These are phyloP conservation scores for Aspergillus terreus DNA, from an alignment of 2,329 filamentous ascomycete genomes.

Conservation along the genomic window DNA sequence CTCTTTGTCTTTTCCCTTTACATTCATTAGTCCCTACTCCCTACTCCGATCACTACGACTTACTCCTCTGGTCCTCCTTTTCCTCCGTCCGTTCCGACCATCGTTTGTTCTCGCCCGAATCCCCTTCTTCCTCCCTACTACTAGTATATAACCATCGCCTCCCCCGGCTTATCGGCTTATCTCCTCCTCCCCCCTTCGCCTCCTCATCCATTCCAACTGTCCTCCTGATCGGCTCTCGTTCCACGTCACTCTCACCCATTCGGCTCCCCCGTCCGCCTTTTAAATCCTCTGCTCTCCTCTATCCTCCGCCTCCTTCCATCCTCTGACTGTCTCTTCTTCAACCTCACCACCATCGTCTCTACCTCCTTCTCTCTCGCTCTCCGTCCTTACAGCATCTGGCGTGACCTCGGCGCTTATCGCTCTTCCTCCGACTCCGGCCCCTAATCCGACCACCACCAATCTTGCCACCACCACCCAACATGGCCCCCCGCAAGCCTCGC, in stretches of 20 bases:
- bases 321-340: background rate
- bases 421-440: slow-evolving; percentile 10
- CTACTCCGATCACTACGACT: background rate
- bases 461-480: slow-evolving; percentile 21
- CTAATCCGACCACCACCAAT: slow-evolving; percentile 3
- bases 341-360: background rate
- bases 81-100: background rate
- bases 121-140: slow-evolving; percentile 1
- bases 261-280: background rate
- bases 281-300: background rate
- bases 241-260: slow-evolving; percentile 5
- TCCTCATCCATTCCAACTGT: background rate
- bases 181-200: slow-evolving; percentile 4
- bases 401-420: slow-evolving; percentile 8
- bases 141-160: background rate
- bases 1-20: slow-evolving; percentile 5
- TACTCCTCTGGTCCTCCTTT: slow-evolving; percentile 7
- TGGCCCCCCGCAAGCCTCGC: slow-evolving; percentile 57
- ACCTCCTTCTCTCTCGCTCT: background rate
- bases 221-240: slow-evolving; percentile 9
- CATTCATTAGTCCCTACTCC: slow-evolving; percentile 3
- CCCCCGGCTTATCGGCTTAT: slow-evolving; percentile 2
- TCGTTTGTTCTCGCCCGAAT: background rate
- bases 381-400: background rate
- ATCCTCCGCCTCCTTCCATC: background rate